Evolutionary conservation across 2,329 filamentous ascomycete species (phyloP).

Genomic region (Orbilia blumenaviensis): DNA sequence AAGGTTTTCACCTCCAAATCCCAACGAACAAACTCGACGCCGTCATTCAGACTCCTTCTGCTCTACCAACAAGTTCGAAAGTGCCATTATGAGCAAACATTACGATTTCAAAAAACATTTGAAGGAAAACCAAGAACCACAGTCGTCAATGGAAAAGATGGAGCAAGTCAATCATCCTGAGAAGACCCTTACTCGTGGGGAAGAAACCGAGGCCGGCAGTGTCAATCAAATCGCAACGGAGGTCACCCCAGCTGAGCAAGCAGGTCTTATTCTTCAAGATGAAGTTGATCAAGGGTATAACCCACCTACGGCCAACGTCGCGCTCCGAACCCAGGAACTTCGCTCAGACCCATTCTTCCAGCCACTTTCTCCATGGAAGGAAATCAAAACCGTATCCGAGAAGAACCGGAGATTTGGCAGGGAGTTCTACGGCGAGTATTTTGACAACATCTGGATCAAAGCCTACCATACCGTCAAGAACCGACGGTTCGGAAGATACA

Average conservation of each 20-base stretch:
- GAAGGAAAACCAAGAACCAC: neutral
- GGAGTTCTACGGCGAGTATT: neutral
- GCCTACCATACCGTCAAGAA: conserved; percentile 12
- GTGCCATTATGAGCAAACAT: neutral
- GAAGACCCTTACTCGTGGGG: neutral
- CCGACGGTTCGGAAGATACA: neutral
- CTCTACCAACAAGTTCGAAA: neutral
- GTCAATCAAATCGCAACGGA: too few species aligned
- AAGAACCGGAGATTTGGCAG: neutral
- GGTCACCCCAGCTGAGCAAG: neutral
- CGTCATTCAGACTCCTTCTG: neutral
- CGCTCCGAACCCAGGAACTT: neutral
- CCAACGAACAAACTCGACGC: neutral
- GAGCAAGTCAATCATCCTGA: neutral
- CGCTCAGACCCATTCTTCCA: conserved; percentile 1
- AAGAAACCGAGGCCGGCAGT: neutral
- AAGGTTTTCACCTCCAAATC: neutral
- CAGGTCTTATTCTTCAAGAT: neutral
- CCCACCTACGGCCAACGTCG: neutral
- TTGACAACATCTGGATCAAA: conserved; percentile 20
- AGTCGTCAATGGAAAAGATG: neutral
- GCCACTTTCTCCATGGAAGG: neutral
- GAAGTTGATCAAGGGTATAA: neutral
- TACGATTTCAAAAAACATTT: neutral
- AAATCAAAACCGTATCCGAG: neutral